These are phyloP conservation scores for Penicillium capsulatum DNA, from an alignment of 2,329 filamentous ascomycete species.

Conservation along the genomic window DNA sequence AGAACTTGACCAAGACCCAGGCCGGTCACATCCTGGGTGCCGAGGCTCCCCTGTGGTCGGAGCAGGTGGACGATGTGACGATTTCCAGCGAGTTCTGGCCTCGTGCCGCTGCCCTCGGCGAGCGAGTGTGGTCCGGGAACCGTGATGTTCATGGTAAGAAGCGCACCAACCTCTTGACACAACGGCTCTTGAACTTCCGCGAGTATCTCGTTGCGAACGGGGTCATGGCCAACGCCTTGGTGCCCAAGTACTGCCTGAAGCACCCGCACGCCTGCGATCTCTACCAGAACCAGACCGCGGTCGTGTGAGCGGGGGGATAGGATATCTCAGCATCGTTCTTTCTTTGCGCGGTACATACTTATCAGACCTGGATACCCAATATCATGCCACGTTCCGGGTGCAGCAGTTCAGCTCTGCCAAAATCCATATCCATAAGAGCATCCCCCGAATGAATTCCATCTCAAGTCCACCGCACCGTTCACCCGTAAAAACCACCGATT, in stretches of 20 bases:
- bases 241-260: slow-evolving; percentile 57
- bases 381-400: not conserved
- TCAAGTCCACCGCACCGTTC: too few species aligned
- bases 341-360: slow-evolving; percentile 1
- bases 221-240: slow-evolving; percentile 48
- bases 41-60: slow-evolving; percentile 51
- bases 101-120: slow-evolving; percentile 53
- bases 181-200: slow-evolving; percentile 56
- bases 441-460: too few species aligned
- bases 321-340: not conserved
- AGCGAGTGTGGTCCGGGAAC: slow-evolving; percentile 56
- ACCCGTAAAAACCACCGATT: too few species aligned
- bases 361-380: slow-evolving; percentile 3
- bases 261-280: slow-evolving; percentile 57
- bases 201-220: slow-evolving; percentile 57
- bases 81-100: slow-evolving; percentile 54
- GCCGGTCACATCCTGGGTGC: slow-evolving; percentile 51
- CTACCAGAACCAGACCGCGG: slow-evolving; percentile 48
- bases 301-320: not conserved
- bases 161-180: slow-evolving; percentile 51
- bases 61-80: slow-evolving; percentile 53
- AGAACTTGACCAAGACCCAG: slow-evolving; percentile 46
- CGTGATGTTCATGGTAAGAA: slow-evolving; percentile 48
- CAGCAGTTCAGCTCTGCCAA: too few species aligned
- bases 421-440: too few species aligned